Conservation (phyloP, 1,284 basidiomycete genomes). For the Takashimella tepidaria region DNA sequence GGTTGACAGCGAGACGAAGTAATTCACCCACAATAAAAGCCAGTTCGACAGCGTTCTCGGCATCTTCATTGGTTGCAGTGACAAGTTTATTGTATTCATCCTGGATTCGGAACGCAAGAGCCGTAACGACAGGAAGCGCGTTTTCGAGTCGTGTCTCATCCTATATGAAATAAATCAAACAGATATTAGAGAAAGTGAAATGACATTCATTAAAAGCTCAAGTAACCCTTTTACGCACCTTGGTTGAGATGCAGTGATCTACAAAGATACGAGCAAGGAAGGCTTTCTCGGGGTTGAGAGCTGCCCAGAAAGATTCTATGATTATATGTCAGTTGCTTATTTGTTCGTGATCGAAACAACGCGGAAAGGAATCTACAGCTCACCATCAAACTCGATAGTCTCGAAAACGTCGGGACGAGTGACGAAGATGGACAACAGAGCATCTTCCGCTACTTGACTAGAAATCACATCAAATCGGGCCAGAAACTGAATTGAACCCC, state of each 20-base stretch:
- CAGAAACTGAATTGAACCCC: slow-evolving; percentile 53
- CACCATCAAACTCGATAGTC: slow-evolving; percentile 66
- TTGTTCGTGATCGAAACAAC: neutral
- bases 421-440: slow-evolving; percentile 61
- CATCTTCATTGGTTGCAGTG: slow-evolving; percentile 50
- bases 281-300: slow-evolving; percentile 72
- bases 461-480: slow-evolving; percentile 59
- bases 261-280: slow-evolving; percentile 81
- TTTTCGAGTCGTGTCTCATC: slow-evolving; percentile 67
- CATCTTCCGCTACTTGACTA: slow-evolving; percentile 61
- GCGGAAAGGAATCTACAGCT: too few species aligned
- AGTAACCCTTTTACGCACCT: slow-evolving; percentile 45
- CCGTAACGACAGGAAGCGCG: slow-evolving; percentile 80
- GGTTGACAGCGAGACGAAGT: slow-evolving; percentile 69
- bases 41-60: slow-evolving; percentile 51
- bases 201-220: too few species aligned
- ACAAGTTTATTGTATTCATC: slow-evolving; percentile 68
- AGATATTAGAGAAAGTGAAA: neutral
- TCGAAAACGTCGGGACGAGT: slow-evolving; percentile 60
- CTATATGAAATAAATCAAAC: slow-evolving; percentile 17
- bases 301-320: slow-evolving; percentile 68
- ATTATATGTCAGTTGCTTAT: neutral
- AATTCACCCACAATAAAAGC: slow-evolving; percentile 78
- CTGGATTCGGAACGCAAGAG: slow-evolving; percentile 81
- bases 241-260: slow-evolving; percentile 64